Evolutionary conservation across 2,329 filamentous ascomycete species (phyloP), one percentile per base, ranked within the genome.

Genomic region (Aureobasidium mangrovei): DNA sequence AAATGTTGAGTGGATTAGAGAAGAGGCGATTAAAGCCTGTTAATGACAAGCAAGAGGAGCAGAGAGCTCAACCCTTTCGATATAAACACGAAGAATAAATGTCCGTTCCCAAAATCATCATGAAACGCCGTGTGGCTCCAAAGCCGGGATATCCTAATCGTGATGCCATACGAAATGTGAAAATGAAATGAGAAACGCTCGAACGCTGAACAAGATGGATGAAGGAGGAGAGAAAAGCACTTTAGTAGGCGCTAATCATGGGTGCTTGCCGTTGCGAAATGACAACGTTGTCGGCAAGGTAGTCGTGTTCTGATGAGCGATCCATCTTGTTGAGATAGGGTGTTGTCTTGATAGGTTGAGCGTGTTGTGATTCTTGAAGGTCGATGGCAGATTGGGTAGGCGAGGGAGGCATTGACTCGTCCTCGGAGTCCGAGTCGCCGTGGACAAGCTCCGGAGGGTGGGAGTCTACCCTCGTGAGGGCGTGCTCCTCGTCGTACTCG

Each of bases 361-460:
- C 39, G 31, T 62, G 64, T 58, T 75, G 65, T 38, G 49, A 38
- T 54, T 75, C 69, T 45, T 68, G 69, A 64, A 74, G 71, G 57
- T 76, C 70, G 62, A 76, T 65, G 9, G 65, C 65, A 24, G 69
- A 60, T 58, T 71, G 66, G 28, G 73, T 71, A 41, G 75, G 75
- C 42, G 75, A 75, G 42, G 68, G 65, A 46, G 73, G 74, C 55
- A 72, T 71, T 29, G 70, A 69, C 55, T 76, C 74, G 64, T 77
- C 74, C 56, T 76, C 74, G 4, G 71, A 74, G 47, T 65, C 63
- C 38, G 71, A 70, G 58, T 76, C 55, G 33, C 57, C 74, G 65
- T 73, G 70, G 41, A 73, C 69, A 58, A 77, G 73, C 65, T 77
- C 74, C 41, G 75, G 74, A 56, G 74, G 74, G 54, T 64, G 65